Base-by-base conservation (phyloP, 768 basidiomycete species). In the Solioccasus polychromus region DNA sequence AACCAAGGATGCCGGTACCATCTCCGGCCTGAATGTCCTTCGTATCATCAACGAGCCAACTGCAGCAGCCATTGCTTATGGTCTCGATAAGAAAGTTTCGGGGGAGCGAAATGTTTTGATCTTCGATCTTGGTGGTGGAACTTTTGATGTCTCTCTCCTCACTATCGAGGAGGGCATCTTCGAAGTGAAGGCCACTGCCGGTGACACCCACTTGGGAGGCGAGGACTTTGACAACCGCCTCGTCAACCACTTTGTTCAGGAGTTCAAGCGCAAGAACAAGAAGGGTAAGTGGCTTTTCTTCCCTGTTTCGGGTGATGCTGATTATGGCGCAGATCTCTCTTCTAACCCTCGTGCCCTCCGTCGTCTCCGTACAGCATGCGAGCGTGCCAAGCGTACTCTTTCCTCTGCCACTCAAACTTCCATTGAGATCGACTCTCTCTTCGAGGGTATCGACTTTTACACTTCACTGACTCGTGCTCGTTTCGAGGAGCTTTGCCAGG, bases 21-120 rank as follows among this genome's bases (percentile, higher is more conserved):
- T 98, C 60, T 80, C 92, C 17, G 95, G 95, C 52, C 72, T 98
- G 55, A 92, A 95, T 65, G 88, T 97, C 50, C 88, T 95, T 62
- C 92, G 95, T 73, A 96, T 97, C 69, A 95, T 97, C 75, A 97
- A 97, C 74, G 95, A 98, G 70, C 93, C 95, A 30, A 98, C 95
- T 37, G 95, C 95, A 31, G 95, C 95, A 42, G 94, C 94, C 53
- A 97, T 97, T 61, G 94, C 94, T 28, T 97, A 98, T 71, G 94
- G 94, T 74, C 89, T 98, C 42, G 94, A 97, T 75, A 92, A 93
- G 75, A 91, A 95, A 72, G 83, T 88, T 47, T 67, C 68, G 24
- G 85, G 88, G 54, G 94, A 98, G 71, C 86, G 88, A 50, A 95
- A 96, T 65, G 93, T 98, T 58, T 80, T 97, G 63, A 95, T 97